Percentiles rank a stretch among this genome's conserved stretches.
These are phyloP conservation scores for Yamadazyma atmosphaerica DNA, from an alignment of 1,139 yeast species.

Conservation along the genomic window DNA sequence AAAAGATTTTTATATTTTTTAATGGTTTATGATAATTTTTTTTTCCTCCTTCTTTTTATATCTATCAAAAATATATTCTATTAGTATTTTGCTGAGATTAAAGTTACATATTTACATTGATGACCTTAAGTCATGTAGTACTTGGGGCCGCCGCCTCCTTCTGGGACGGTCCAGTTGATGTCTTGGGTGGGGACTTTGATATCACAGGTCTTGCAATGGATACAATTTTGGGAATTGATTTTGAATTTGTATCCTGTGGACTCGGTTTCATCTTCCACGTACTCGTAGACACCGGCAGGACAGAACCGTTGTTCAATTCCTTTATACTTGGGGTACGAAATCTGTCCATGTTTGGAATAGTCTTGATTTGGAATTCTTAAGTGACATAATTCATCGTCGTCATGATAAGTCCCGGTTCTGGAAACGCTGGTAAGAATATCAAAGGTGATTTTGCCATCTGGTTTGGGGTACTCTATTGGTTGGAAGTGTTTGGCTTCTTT, in stretches of 20 bases:
- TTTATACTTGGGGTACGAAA: constrained; percentile 69
- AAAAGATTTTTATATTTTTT: constrained; percentile 3
- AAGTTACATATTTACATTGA: neutral
- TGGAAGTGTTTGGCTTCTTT: constrained; percentile 60
- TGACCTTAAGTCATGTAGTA: constrained; percentile 64
- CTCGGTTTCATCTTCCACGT: constrained; percentile 65
- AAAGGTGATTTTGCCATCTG: constrained; percentile 87
- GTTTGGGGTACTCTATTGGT: constrained; percentile 88
- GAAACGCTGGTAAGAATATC: constrained; percentile 91
- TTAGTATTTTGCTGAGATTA: neutral
- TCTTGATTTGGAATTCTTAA: constrained; percentile 77
- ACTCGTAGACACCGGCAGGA: constrained; percentile 98
- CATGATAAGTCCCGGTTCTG: constrained; percentile 94
- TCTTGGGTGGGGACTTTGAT: constrained; percentile 95
- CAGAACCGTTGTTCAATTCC: constrained; percentile 93
- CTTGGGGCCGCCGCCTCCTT: constrained; percentile 98
- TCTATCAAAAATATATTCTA: constrained; percentile 1
- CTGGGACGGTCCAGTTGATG: constrained; percentile 93
- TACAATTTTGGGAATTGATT: constrained; percentile 94
- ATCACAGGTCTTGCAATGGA: constrained; percentile 97
- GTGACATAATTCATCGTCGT: constrained; percentile 91
- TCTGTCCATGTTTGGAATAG: constrained; percentile 62
- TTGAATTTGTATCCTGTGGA: constrained; percentile 76
- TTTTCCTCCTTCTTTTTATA: neutral
- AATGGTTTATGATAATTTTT: constrained; percentile 3